These are phyloP conservation scores for peach (Prunus persica) DNA, from an alignment of 306 rosid genomes.

Conservation along the genomic window DNA sequence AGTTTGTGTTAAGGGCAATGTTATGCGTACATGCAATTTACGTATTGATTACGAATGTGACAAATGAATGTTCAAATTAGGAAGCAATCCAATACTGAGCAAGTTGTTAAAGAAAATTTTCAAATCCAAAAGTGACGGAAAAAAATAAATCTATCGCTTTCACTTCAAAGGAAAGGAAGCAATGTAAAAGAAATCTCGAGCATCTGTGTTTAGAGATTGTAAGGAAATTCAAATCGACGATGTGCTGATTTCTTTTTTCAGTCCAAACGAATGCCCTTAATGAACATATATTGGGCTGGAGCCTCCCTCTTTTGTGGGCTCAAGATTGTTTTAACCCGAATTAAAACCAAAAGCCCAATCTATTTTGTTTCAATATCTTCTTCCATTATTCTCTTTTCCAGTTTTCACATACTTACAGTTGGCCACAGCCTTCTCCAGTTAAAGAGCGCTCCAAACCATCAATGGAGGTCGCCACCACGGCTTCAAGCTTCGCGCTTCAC, in stretches of 20 bases:
- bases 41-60: no score
- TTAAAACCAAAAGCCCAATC: not conserved
- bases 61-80: no score
- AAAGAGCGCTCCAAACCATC: not conserved
- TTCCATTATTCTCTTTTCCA: not conserved
- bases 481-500: slow-evolving; percentile 24
- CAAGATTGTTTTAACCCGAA: not conserved
- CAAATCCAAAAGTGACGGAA: no score
- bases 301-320: not conserved
- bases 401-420: not conserved
- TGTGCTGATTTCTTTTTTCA: no score
- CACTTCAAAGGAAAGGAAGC: no score
- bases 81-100: no score
- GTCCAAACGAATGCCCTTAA: not conserved
- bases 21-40: no score
- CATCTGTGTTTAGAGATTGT: no score
- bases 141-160: no score
- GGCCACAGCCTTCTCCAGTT: not conserved
- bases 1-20: no score
- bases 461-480: slow-evolving; percentile 34
- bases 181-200: accelerated
- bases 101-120: no score
- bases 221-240: no score
- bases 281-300: not conserved
- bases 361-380: not conserved